These are phyloP conservation scores for Cladosporium phlei DNA, from an alignment of 2,329 filamentous ascomycete genomes.

Conservation along the genomic window DNA sequence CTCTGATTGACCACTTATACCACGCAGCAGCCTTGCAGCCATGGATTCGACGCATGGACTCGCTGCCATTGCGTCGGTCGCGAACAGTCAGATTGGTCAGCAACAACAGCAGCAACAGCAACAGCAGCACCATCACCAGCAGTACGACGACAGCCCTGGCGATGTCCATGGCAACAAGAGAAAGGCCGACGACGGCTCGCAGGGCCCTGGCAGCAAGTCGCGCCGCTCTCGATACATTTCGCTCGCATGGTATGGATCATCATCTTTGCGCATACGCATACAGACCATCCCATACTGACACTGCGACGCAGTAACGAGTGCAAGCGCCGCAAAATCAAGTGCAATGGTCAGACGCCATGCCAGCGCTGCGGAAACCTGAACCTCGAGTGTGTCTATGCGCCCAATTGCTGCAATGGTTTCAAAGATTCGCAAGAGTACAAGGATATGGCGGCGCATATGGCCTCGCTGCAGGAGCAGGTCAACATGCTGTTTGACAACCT, in stretches of 20 bases:
- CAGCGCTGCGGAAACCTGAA: slow-evolving; percentile 61
- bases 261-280: slow-evolving; percentile 27
- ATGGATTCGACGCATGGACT: slow-evolving; percentile 19
- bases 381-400: slow-evolving; percentile 61
- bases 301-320: slow-evolving; percentile 53
- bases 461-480: slow-evolving; percentile 76
- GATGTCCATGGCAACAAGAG: slow-evolving; percentile 34
- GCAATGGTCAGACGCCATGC: slow-evolving; percentile 62
- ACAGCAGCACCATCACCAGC: background rate
- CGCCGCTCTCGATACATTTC: slow-evolving; percentile 65
- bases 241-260: slow-evolving; percentile 56
- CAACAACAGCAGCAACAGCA: slow-evolving; percentile 5
- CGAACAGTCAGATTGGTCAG: slow-evolving; percentile 13
- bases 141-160: slow-evolving; percentile 7
- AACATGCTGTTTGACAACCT: slow-evolving; percentile 69
- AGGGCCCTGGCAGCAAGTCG: slow-evolving; percentile 36
- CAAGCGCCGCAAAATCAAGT: slow-evolving; percentile 64
- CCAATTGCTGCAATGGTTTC: slow-evolving; percentile 73
- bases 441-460: slow-evolving; percentile 70
- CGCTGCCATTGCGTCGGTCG: slow-evolving; percentile 17
- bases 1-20: background rate
- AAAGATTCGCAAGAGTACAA: slow-evolving; percentile 92
- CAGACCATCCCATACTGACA: slow-evolving; percentile 11
- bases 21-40: background rate
- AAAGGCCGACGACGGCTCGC: slow-evolving; percentile 40